phyloP scores from a whole-genome alignment of 176 grass and related monocot genomes.

The Guadua angustifolia region DNA sequence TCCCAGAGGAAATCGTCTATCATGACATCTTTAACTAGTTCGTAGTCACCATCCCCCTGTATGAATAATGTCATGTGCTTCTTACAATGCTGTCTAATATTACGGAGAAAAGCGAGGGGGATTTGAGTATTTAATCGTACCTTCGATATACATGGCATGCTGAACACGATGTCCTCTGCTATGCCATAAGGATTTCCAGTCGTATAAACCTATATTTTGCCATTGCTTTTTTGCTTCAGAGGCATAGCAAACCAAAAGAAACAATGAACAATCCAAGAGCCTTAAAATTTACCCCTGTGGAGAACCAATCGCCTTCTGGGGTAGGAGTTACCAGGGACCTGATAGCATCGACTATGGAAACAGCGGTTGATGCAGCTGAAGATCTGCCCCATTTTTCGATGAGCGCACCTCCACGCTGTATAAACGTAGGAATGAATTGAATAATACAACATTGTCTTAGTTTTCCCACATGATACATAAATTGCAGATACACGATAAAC shows the following conservation, averaged over 20 bases:
- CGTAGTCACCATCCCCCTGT: slow-evolving; percentile 87
- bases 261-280: slow-evolving; percentile 10
- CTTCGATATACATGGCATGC: slow-evolving; percentile 94
- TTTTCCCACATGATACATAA: slow-evolving; percentile 22
- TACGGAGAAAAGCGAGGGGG: neutral
- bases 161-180: slow-evolving; percentile 90
- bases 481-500: neutral
- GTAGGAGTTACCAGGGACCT: slow-evolving; percentile 90
- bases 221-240: slow-evolving; percentile 14
- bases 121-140: slow-evolving; percentile 35
- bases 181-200: slow-evolving; percentile 89
- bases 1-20: slow-evolving; percentile 88
- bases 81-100: neutral
- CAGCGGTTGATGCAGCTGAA: slow-evolving; percentile 94
- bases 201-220: slow-evolving; percentile 76
- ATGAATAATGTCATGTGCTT: slow-evolving; percentile 20
- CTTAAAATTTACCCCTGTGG: slow-evolving; percentile 72
- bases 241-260: neutral
- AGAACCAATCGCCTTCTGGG: slow-evolving; percentile 92
- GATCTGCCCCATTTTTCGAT: slow-evolving; percentile 99
- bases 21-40: slow-evolving; percentile 72
- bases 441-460: neutral
- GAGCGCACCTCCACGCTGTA: slow-evolving; percentile 85
- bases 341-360: slow-evolving; percentile 89
- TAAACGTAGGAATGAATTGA: slow-evolving; percentile 38